Base-by-base conservation (phyloP, 2,329 filamentous ascomycete genomes). In the Fusarium cicatricum region DNA sequence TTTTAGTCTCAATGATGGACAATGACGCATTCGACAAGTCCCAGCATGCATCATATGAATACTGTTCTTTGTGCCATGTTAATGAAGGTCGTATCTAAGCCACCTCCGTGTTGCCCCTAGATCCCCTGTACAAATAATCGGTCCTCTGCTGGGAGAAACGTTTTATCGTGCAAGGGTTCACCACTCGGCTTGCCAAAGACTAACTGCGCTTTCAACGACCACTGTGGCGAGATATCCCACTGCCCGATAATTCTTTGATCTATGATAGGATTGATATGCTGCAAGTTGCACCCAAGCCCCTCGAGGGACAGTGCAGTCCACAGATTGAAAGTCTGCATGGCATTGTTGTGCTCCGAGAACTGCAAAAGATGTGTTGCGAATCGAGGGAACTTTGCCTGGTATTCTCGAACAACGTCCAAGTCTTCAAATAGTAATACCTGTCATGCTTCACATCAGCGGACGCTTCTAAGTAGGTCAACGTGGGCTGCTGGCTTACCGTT, bases 331-430 rank as follows among this genome's bases (percentile, higher is more conserved):
- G 49, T 40, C 21, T 53, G 37, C 53, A 60, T 58, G 16, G 53
- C 57, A 21, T 60, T 51, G 14, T 52, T 58, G 19, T 58, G 53
- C 15, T 56, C 53, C n/a, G 53, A 56, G 32, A 56, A 56, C 12
- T 56, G 53, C 37, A 52, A 14, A 4, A 56, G 37, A 53, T 56
- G 53, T 15, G 31, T 38, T 1, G 48, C 37, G 11, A 56, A 56
- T 34, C 53, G 48, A 16, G 53, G 37, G 10, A 32, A 21, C 9
- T 23, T 39, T n/a, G 21, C 37, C 15, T 53, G 53, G 23, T 52
- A 56, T 5, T 42, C 11, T 7, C 54, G 44, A 16, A 60, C 38
- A 3, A 54, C 53, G 4, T 54, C 48, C 9, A 57, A 28, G n/a
- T 60, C 57, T 40, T 60, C 53, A 45, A 58, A 58, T 0, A 58